Evolutionary conservation across 371 early-diverging fungal genomes (phyloP), one percentile per base, ranked within the genome.

Genomic region (Dinochytrium kinnereticum): DNA sequence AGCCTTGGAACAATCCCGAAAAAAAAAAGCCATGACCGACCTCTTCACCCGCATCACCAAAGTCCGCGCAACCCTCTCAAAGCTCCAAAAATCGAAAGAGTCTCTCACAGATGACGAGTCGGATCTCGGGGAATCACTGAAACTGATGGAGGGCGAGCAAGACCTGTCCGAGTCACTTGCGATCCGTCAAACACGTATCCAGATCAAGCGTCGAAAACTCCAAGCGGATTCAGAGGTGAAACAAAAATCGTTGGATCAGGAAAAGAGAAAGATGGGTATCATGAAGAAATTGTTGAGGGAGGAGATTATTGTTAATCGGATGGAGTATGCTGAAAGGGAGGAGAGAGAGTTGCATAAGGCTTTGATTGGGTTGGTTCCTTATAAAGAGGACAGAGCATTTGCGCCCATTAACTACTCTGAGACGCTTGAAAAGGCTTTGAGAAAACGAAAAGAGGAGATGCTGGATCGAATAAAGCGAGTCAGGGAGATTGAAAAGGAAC

Each of bases 81-180:
- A 26, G 38, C 19, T 24, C 5, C 51, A 30, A 15, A 33, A 31
- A 39, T 7, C 28, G 13, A 21, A 15, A 2, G 68, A 51, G 51
- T 15, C 13, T 19, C 26, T 10, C 10, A 10, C 13, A 13, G 17
- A 33, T 34, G 49, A 51, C 13, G 36, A 24, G 19, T 50, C 2
- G 7, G 40, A 40, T 66, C 5, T 34, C 3, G 17, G 21, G 19
- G 49, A 68, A 34, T 40, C 66, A 3, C 38, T 66, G 24, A 37
- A 30, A 10, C 44, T 67, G 31, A 24, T 26, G 13, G 69, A 69
- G 13, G 73, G 59, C 5, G 66, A 70, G 39, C 1, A 53, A 21
- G 74, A 73, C 64, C 55, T 77, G 1, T 68, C 77, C 1, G 71
- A 77, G 37, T 37, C 66, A 19, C 36, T 44, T 37, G 71, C 26